phyloP scores from a whole-genome alignment of 129 eudicot species.

The Flaveria linearis region DNA sequence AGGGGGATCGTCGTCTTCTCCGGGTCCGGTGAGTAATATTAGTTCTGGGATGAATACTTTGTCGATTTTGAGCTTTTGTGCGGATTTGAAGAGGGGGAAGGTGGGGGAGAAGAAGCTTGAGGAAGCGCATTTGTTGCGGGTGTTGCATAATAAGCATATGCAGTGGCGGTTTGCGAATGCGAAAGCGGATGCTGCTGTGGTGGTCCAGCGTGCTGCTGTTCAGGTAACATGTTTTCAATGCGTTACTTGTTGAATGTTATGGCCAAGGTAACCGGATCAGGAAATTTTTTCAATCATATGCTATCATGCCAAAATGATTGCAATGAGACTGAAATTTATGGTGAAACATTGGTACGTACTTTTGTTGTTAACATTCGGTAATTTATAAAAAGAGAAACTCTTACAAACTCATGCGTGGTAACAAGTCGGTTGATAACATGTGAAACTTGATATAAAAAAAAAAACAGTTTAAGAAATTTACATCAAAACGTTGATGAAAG shows the following conservation, averaged over 20 bases:
- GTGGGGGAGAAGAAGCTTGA: slow-evolving; percentile 66
- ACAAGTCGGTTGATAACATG: too few species aligned
- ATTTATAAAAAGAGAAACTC: too few species aligned
- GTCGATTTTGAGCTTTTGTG: slow-evolving; percentile 60
- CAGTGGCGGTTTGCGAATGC: slow-evolving; percentile 95
- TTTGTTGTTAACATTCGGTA: too few species aligned
- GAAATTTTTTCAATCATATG: not conserved
- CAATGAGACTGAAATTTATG: not conserved
- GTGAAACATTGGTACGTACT: too few species aligned
- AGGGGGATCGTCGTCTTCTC: slow-evolving; percentile 33
- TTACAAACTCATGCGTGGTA: too few species aligned
- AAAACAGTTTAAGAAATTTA: too few species aligned
- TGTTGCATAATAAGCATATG: slow-evolving; percentile 66
- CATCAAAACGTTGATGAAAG: too few species aligned
- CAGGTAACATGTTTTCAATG: slow-evolving; percentile 43
- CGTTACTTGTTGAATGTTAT: not conserved
- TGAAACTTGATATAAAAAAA: too few species aligned
- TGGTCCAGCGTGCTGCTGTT: slow-evolving; percentile 46
- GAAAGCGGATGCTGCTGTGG: slow-evolving; percentile 57
- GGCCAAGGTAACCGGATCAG: not conserved
- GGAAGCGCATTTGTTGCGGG: slow-evolving; percentile 69
- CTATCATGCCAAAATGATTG: not conserved
- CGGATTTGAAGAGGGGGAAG: slow-evolving; percentile 67
- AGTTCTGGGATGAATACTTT: slow-evolving; percentile 28
- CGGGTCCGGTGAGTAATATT: slow-evolving; percentile 30